These are phyloP conservation scores for Dictyostelium intermedium DNA, from an alignment of 78 protist genomes.

Conservation along the genomic window DNA sequence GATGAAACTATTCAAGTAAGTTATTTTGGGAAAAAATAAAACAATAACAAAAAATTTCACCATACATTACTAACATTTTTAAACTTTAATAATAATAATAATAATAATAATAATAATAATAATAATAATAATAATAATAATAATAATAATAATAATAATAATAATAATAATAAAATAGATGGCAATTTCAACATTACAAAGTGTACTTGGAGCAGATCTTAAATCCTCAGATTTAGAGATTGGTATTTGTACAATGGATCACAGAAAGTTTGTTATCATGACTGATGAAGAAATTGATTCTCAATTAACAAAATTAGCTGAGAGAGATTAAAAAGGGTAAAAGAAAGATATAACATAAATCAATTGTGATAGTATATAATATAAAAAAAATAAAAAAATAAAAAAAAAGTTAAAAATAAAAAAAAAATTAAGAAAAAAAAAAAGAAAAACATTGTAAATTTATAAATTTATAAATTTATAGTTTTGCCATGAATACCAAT, in stretches of 20 bases:
- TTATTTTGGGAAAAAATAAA: background rate
- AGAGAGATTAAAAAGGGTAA: constrained; percentile 83
- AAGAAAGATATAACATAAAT: background rate
- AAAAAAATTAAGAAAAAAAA: too few relatives aligned
- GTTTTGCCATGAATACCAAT: too few relatives aligned
- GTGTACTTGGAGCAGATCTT: constrained; percentile 92
- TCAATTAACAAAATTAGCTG: constrained; percentile 93
- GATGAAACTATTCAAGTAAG: constrained; percentile 85
- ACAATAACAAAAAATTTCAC: background rate
- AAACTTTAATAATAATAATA: background rate
- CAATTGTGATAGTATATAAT: background rate
- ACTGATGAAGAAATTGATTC: constrained; percentile 87
- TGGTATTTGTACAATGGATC: constrained; percentile 76
- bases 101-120: background rate
- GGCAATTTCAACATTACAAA: constrained; percentile 93
- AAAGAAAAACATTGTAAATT: background rate
- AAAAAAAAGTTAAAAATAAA: background rate
- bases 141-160: too few relatives aligned
- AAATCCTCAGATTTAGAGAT: constrained; percentile 95
- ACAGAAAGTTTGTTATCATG: constrained; percentile 75
- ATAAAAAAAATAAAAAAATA: background rate
- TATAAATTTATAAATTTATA: background rate
- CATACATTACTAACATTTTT: too few relatives aligned
- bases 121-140: background rate
- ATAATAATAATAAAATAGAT: constrained; percentile 31